These are phyloP conservation scores for Orbilia ellipsospora DNA, from an alignment of 2,329 filamentous ascomycete genomes.

Conservation along the genomic window DNA sequence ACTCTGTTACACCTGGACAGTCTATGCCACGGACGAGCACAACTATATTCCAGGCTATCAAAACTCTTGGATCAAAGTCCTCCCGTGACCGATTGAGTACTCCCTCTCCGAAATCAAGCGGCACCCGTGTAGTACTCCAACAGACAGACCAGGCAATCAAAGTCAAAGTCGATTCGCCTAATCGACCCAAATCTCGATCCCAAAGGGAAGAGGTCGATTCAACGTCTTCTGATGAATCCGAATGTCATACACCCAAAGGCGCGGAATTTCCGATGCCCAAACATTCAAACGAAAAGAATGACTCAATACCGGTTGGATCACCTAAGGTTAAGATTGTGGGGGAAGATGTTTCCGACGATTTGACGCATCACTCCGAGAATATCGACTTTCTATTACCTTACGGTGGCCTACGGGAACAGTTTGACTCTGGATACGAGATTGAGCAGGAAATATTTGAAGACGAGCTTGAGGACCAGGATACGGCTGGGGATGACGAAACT, in stretches of 20 bases:
- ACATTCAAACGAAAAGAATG: slow-evolving; percentile 18
- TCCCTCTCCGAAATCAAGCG: slow-evolving; percentile 44
- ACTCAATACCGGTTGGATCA: slow-evolving; percentile 22
- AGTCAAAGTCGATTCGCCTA: slow-evolving; percentile 27
- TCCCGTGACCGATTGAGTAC: slow-evolving; percentile 47
- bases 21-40: slow-evolving; percentile 45
- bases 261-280: slow-evolving; percentile 40
- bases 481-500: slow-evolving; percentile 37
- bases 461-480: slow-evolving; percentile 30
- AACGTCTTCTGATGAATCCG: slow-evolving; percentile 41
- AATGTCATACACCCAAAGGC: slow-evolving; percentile 44
- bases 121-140: slow-evolving; percentile 42
- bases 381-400: slow-evolving; percentile 50
- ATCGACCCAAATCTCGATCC: slow-evolving; percentile 2
- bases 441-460: slow-evolving; percentile 47
- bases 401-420: slow-evolving; percentile 44
- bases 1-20: slow-evolving; percentile 40
- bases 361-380: slow-evolving; percentile 28
- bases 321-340: slow-evolving; percentile 48
- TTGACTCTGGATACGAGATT: slow-evolving; percentile 50
- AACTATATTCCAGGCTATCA: slow-evolving; percentile 50
- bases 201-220: slow-evolving; percentile 42
- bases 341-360: slow-evolving; percentile 44
- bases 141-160: slow-evolving; percentile 41
- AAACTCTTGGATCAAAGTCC: slow-evolving; percentile 38